Conservation (phyloP, 305 asterid genomes). For the Rubia peregrina region DNA sequence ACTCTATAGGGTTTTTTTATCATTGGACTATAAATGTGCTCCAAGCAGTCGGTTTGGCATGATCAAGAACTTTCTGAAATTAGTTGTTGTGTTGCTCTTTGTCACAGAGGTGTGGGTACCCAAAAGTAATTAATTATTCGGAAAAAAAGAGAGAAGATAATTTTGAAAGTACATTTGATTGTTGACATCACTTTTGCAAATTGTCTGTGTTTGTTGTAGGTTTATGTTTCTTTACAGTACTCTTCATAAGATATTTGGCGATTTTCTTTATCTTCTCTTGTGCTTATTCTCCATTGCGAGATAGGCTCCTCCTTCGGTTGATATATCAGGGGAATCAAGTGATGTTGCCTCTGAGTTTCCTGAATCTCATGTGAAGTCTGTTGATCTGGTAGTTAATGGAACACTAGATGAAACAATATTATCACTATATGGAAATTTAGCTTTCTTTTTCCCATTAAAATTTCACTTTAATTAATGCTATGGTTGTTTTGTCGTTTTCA, state of each 20-base stretch:
- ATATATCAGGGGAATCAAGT: constrained; percentile 59
- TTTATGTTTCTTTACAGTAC: not conserved
- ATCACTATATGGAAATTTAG: constrained; percentile 80
- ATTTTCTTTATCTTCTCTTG: not conserved
- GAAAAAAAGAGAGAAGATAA: not conserved
- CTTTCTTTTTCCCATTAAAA: not conserved
- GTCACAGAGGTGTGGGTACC: constrained; percentile 82
- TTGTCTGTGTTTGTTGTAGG: too few relatives aligned
- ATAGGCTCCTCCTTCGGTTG: constrained; percentile 82
- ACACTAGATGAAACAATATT: constrained; percentile 67
- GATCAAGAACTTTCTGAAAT: too few relatives aligned
- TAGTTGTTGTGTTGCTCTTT: constrained; percentile 60
- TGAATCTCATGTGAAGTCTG: constrained; percentile 47
- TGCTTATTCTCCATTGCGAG: constrained; percentile 25
- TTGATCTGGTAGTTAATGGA: constrained; percentile 90
- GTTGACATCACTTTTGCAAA: not conserved
- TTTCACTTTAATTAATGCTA: not conserved
- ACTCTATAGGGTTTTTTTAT: too few relatives aligned
- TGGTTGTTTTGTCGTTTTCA: not conserved
- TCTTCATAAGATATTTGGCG: not conserved
- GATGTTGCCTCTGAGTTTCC: constrained; percentile 41
- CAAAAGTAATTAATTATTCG: constrained; percentile 51
- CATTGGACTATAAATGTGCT: too few relatives aligned
- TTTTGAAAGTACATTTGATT: not conserved
- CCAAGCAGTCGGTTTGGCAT: too few relatives aligned